Base-by-base conservation (phyloP, 306 rosid genomes). In the Gastrolobium bilobum region DNA sequence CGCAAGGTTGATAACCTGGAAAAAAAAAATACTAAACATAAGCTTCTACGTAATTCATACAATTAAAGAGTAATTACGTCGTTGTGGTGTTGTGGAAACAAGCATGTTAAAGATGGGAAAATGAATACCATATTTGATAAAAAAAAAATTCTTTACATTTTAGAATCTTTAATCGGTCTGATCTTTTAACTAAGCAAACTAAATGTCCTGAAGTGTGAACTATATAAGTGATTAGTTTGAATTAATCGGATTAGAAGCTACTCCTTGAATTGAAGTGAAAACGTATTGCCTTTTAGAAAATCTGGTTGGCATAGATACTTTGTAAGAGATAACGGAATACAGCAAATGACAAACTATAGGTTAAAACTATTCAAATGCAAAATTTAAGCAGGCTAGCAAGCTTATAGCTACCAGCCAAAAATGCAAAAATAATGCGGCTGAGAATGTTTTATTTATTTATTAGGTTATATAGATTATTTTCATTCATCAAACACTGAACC, bases 321-420 rank as follows among this genome's bases (percentile, higher is more conserved):
- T 14, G 47, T n/a, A 5, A 0, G 7, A 63, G 31, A 38, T 63
- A 15, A 20, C 14, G 30, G 7, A 39, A 39, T 14, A 10, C 15
- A 34, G 34, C n/a, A 50, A 7, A 8, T 8, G 47, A 50, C 61
- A 51, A 50, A 34, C 61, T 7, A 68, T n/a, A 52, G 48, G 48
- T 38, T 14, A 51, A 70, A 35, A 39, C 10, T 7, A 48, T 68
- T 68, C 35, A 26, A 70, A 66, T 65, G 39, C 33, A 15, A 66
- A 9, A 26, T 44, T 66, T 29, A 43, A 29, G 14, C 37, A 66
- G 38, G 10, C 38, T 14, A 35, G 20, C 4, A 3, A 39, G 7
- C 31, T 48, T 33, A 61, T 50, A 14, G 61, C 61, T 34, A 7
- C n/a, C 4, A 46, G 34, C 42, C 46, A 68, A 14, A 68, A 68